Percentiles rank a stretch among this genome's conserved stretches.
Evolutionary conservation across 139 green algal genomes (phyloP).

Genomic region (Klebsormidium nitens): DNA sequence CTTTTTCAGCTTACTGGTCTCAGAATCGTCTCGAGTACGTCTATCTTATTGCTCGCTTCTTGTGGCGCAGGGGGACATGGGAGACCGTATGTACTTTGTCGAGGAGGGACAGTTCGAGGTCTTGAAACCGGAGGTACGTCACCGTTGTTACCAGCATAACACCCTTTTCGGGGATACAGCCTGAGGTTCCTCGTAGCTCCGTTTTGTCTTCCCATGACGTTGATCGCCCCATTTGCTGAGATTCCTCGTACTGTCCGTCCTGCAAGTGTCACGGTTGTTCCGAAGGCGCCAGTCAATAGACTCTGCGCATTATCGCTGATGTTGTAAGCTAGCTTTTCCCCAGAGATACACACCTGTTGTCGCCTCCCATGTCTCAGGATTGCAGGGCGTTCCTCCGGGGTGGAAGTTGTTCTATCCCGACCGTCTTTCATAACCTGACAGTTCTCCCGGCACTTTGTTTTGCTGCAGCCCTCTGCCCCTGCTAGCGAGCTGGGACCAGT

Average conservation of each 20-base stretch:
- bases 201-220: no score
- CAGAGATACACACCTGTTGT: not conserved
- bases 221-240: no score
- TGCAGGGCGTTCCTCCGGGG: not conserved
- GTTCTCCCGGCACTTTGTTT: not conserved
- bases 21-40: not conserved
- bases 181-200: no score
- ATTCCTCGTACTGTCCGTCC: no score
- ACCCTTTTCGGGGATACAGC: no score
- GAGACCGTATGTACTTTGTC: constrained; percentile 2
- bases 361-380: not conserved
- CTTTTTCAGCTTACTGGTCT: not conserved
- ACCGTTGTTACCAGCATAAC: no score
- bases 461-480: not conserved
- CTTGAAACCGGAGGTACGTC: no score
- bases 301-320: not conserved
- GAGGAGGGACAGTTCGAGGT: constrained; percentile 50
- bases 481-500: not conserved
- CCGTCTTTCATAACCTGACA: no score
- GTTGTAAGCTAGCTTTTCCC: not conserved
- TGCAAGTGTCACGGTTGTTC: no score
- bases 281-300: no score
- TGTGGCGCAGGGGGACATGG: constrained; percentile 1
- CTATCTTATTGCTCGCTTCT: not conserved
- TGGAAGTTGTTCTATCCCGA: no score